These are phyloP conservation scores for Tuber indicum DNA, from an alignment of 495 filamentous ascomycete genomes.

Conservation along the genomic window DNA sequence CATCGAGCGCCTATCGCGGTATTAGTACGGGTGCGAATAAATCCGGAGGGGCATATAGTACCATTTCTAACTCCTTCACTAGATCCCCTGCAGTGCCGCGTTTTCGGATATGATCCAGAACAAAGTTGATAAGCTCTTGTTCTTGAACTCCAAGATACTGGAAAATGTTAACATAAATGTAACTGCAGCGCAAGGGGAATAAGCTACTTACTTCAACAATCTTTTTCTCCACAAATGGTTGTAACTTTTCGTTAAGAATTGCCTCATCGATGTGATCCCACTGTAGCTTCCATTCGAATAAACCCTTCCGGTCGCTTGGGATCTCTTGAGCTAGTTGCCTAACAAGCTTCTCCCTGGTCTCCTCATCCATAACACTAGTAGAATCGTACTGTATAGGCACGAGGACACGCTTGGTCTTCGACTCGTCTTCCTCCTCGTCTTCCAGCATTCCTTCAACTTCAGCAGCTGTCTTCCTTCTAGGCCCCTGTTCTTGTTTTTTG, in stretches of 20 bases:
- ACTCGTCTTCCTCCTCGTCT: conserved; percentile 78
- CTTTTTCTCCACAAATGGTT: conserved; percentile 96
- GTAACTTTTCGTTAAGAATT: conserved; percentile 77
- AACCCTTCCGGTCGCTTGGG: conserved; percentile 72
- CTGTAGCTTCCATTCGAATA: conserved; percentile 87
- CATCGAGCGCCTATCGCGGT: conserved; percentile 68
- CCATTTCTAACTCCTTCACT: conserved; percentile 76
- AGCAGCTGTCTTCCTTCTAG: conserved; percentile 72
- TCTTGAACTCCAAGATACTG: conserved; percentile 87
- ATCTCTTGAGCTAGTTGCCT: conserved; percentile 82
- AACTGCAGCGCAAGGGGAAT: neutral
- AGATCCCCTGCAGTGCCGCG: conserved; percentile 69
- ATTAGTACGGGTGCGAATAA: conserved; percentile 12
- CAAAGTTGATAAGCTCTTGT: conserved; percentile 87
- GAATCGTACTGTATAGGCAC: conserved; percentile 88
- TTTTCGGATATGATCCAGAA: conserved; percentile 77
- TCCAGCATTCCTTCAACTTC: conserved; percentile 92
- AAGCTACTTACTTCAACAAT: conserved; percentile 59
- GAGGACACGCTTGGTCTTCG: conserved; percentile 67
- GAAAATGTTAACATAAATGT: neutral
- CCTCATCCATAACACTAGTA: conserved; percentile 66
- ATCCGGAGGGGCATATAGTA: conserved; percentile 46
- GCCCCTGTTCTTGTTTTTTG: conserved; percentile 61
- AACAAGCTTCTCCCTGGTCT: conserved; percentile 64
- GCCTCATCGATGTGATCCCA: conserved; percentile 90